Evolutionary conservation across 1,284 basidiomycete species (phyloP), one percentile per base, ranked within the genome.

Genomic region (Neonothopanus nambi): DNA sequence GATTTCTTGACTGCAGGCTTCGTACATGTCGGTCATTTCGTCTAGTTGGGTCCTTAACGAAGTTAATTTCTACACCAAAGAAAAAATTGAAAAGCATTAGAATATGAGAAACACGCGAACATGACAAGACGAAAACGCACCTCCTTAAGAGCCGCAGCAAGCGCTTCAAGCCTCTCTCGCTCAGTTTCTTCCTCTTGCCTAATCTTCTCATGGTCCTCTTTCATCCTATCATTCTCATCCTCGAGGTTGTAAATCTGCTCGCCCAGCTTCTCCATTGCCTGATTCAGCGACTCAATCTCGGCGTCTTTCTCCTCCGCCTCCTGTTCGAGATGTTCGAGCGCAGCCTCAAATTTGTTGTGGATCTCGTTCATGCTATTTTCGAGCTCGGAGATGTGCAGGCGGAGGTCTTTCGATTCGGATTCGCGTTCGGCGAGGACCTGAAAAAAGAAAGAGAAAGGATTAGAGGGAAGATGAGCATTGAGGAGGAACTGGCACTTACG

Each of bases 111-210:
- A 20, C 20, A 23, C 46, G 46, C 17, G 18, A 17, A 28, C 8
- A 23, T 13, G 18, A 11, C 42, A 49, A n/a, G n/a, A n/a, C n/a
- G n/a, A n/a, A n/a, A 17, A 39, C 56, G 37, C 47, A 88, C 93
- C 68, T 94, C 89, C 68, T 95, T 95, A 42, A 95, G 77, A 3
- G 88, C 88, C 15, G 76, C 71, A 30, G 84, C 74, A 4, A 94
- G 72, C 18, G 82, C 85, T 59, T 92, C 88, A 5, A 92, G 76
- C 43, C 88, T 76, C 50, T 88, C 82, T 47, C 84, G 79, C 63
- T 92, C 87, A 38, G 82, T 79, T 18, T 77, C 80, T 51, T 93
- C 85, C 38, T 91, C 84, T 57, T 85, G 82, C 28, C 73, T 73
- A 36, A 74, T 47, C 24, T 70, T 61, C n/a, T 73, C 73, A 54